These are phyloP conservation scores for Pseudogymnoascus sp. DNA, from an alignment of 2,329 filamentous ascomycete genomes.

Conservation along the genomic window DNA sequence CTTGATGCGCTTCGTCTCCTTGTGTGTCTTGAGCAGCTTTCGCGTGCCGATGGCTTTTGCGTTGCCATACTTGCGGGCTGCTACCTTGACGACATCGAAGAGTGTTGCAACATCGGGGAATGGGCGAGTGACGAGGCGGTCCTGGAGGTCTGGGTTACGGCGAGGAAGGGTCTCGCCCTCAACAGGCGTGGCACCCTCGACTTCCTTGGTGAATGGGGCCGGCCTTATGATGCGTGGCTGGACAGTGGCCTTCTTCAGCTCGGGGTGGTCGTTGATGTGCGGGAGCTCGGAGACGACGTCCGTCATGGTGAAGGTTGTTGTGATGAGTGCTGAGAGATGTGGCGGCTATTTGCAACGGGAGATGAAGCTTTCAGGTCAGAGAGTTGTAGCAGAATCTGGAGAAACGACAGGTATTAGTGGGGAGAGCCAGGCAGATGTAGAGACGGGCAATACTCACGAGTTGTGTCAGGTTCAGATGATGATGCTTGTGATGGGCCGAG, in stretches of 20 bases:
- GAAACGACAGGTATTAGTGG: not conserved
- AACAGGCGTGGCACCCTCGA: conserved; percentile 44
- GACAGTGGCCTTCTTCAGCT: conserved; percentile 23
- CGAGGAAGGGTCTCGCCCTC: conserved; percentile 63
- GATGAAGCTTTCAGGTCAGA: not conserved
- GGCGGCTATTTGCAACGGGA: not conserved
- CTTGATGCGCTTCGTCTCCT: conserved; percentile 56
- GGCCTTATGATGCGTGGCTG: conserved; percentile 29
- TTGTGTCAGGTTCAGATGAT: not conserved
- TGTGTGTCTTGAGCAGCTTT: conserved; percentile 65
- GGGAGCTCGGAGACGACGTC: conserved; percentile 5
- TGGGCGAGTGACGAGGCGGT: conserved; percentile 46
- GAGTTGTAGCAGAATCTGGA: not conserved
- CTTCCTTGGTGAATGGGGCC: conserved; percentile 52
- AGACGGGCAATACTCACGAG: not conserved
- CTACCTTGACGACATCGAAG: conserved; percentile 65
- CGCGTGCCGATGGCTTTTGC: conserved; percentile 60
- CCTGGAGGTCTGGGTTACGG: conserved; percentile 46
- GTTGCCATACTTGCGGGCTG: conserved; percentile 57
- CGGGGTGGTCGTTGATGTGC: not conserved
- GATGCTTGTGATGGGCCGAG: conserved; percentile 2
- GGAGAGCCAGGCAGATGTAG: not conserved
- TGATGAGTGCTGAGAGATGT: not conserved
- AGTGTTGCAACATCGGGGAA: conserved; percentile 56
- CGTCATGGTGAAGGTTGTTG: conserved; percentile 7